These are phyloP conservation scores for Seminavis robusta DNA, from an alignment of 108 stramenopile species.

Conservation along the genomic window DNA sequence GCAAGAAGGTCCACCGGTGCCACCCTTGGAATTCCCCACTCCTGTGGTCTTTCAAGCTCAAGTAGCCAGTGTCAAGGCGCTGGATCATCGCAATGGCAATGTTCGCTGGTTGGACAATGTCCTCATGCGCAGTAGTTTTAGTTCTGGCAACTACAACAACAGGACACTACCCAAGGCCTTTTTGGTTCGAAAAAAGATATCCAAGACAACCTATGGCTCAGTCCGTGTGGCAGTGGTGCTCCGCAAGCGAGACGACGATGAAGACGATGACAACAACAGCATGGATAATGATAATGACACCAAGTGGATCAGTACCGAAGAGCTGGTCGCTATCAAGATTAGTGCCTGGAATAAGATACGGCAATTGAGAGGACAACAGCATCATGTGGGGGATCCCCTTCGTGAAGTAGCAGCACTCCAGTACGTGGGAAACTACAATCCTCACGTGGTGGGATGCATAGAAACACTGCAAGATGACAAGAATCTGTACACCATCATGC, in stretches of 20 bases:
- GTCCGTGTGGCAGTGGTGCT: constrained; percentile 66
- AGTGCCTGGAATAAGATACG: constrained; percentile 60
- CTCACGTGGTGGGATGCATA: constrained; percentile 67
- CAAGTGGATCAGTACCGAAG: constrained; percentile 73
- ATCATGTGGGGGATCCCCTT: constrained; percentile 86
- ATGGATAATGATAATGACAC: constrained; percentile 12
- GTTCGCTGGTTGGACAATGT: constrained; percentile 34
- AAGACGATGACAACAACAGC: neutral
- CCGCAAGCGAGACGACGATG: neutral
- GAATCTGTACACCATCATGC: constrained; percentile 81
- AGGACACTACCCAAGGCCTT: constrained; percentile 16
- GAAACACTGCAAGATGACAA: constrained; percentile 84
- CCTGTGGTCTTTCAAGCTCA: constrained; percentile 48
- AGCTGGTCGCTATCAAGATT: constrained; percentile 70
- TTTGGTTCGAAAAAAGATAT: constrained; percentile 31
- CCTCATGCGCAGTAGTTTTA: constrained; percentile 5
- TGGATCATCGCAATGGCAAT: constrained; percentile 48
- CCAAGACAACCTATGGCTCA: constrained; percentile 62
- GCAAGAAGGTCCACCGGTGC: constrained; percentile 36
- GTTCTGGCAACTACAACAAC: constrained; percentile 27
- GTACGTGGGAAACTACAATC: constrained; percentile 69
- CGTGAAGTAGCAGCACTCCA: constrained; percentile 91
- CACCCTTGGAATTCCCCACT: constrained; percentile 71
- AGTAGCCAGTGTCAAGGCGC: constrained; percentile 36
- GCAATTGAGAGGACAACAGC: constrained; percentile 49